phyloP scores from a whole-genome alignment of 495 filamentous ascomycete genomes.

The Podospora didyma region DNA sequence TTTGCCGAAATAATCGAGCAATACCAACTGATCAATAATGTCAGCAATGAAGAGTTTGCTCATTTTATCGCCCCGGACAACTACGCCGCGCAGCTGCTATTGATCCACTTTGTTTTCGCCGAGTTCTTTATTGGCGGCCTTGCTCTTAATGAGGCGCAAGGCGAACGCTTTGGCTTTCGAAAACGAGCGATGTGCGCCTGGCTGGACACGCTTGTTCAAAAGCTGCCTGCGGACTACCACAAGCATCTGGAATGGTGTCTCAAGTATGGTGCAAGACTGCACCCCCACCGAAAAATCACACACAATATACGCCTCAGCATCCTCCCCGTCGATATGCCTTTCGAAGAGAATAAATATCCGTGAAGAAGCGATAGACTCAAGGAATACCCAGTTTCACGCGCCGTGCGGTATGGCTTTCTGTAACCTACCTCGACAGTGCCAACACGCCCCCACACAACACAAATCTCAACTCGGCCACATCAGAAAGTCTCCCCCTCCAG shows the following conservation, averaged over 20 bases:
- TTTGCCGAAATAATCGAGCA: constrained; percentile 16
- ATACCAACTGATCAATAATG: constrained; percentile 14
- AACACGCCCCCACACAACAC: no score
- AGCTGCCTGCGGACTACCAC: constrained; percentile 16
- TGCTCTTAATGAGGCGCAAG: constrained; percentile 5
- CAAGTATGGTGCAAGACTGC: not conserved
- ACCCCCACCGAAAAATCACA: no score
- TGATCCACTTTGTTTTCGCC: constrained; percentile 45
- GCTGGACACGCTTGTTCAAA: constrained; percentile 11
- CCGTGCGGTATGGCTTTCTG: no score
- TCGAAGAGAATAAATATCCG: no score
- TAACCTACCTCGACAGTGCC: no score
- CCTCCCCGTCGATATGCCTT: no score
- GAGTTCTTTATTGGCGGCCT: constrained; percentile 24
- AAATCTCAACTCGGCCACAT: no score
- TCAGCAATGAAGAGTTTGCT: constrained; percentile 39
- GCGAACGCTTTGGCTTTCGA: constrained; percentile 15
- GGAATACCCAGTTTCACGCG: no score
- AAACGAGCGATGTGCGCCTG: constrained; percentile 14
- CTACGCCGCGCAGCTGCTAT: constrained; percentile 38
- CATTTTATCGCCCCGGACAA: constrained; percentile 42
- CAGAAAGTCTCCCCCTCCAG: no score
- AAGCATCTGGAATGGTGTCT: constrained; percentile 20
- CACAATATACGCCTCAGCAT: no score
- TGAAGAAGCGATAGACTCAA: no score